phyloP scores from a whole-genome alignment of 2,329 filamentous ascomycete species.

The Colletotrichum navitas region DNA sequence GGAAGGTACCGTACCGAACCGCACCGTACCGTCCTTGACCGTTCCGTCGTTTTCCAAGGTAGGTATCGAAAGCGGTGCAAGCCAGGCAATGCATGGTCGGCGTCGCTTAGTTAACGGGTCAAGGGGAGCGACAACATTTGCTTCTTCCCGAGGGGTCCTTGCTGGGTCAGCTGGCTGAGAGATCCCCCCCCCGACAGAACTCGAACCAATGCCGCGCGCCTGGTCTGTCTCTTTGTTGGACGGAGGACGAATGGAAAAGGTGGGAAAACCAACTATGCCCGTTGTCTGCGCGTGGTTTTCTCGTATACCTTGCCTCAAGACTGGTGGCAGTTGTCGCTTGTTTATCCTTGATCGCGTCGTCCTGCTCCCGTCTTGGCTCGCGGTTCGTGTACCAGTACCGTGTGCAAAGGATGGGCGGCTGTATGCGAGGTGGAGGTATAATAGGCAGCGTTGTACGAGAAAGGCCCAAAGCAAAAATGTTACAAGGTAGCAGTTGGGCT shows the following conservation, averaged over 20 bases:
- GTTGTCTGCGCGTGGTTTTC: neutral
- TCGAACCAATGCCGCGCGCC: no score
- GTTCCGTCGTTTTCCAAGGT: neutral
- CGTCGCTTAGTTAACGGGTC: neutral
- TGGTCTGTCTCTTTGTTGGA: neutral
- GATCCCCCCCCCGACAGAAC: neutral
- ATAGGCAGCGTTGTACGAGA: slow-evolving; percentile 5
- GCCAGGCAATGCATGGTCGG: neutral
- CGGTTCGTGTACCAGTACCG: slow-evolving; percentile 4
- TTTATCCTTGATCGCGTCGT: neutral
- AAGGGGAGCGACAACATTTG: neutral
- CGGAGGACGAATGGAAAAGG: neutral
- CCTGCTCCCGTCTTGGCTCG: slow-evolving; percentile 1
- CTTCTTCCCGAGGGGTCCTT: neutral
- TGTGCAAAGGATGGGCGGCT: slow-evolving; percentile 10
- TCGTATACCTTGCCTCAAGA: neutral
- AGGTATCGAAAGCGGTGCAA: neutral
- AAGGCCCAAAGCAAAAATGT: neutral
- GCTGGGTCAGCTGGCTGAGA: neutral
- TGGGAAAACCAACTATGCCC: neutral
- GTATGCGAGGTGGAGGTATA: slow-evolving; percentile 9
- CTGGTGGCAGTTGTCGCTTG: slow-evolving; percentile 5
- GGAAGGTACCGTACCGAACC: slow-evolving; percentile 15
- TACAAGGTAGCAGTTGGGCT: neutral
- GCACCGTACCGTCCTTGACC: slow-evolving; percentile 13